phyloP scores from a whole-genome alignment of 257 asterid genomes.

The Primulina huaijiensis region DNA sequence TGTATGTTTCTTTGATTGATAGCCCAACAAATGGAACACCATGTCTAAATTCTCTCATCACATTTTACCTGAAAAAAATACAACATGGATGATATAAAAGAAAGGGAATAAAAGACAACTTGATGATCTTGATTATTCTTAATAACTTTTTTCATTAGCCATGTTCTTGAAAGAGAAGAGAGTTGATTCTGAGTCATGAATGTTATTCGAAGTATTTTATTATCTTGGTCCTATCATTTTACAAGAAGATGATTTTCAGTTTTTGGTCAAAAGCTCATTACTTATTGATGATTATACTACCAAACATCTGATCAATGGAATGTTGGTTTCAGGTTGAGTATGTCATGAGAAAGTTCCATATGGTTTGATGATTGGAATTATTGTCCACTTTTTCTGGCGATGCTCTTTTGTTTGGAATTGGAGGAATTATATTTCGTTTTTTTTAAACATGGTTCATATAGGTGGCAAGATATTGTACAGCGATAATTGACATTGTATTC shows the following conservation, averaged over 20 bases:
- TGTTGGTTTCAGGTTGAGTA: neutral
- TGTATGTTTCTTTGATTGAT: constrained; percentile 35
- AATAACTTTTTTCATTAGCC: neutral
- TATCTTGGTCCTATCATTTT: neutral
- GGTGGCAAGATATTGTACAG: constrained; percentile 50
- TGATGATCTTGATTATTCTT: neutral
- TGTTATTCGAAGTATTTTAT: neutral
- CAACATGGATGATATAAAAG: neutral
- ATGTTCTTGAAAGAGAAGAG: neutral
- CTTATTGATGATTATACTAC: neutral
- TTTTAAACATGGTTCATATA: constrained; percentile 20
- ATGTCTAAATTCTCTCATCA: constrained; percentile 2
- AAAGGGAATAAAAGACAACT: neutral
- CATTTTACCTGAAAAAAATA: neutral
- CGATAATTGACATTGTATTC: constrained; percentile 28
- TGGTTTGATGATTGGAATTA: constrained; percentile 38
- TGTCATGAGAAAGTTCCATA: constrained; percentile 23
- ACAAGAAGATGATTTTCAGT: neutral
- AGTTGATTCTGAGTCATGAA: too few species aligned
- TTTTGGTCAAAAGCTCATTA: neutral
- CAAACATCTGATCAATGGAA: neutral
- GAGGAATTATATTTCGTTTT: constrained; percentile 15
- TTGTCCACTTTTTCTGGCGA: constrained; percentile 12
- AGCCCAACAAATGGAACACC: constrained; percentile 1
- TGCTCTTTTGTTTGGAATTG: constrained; percentile 24